Conservation (phyloP, 306 rosid species). For the Corylus americana region DNA sequence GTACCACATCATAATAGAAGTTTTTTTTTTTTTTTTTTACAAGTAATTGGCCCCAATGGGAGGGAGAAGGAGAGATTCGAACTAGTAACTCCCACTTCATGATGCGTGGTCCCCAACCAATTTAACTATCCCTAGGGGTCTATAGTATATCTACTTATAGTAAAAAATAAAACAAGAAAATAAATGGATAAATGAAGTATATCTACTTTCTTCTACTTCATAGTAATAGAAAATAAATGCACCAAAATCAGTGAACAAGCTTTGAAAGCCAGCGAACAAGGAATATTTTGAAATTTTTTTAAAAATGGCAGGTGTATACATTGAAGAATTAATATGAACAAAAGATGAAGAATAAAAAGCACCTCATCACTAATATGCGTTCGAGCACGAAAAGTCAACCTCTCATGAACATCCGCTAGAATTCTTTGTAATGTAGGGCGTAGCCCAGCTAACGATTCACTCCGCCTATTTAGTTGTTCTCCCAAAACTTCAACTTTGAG, state of each 20-base stretch:
- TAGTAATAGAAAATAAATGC: slow-evolving; percentile 5
- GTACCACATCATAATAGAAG: not conserved
- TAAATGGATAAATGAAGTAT: too few relatives aligned
- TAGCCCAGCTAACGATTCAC: slow-evolving; percentile 85
- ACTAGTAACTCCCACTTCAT: too few relatives aligned
- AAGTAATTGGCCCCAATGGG: too few relatives aligned
- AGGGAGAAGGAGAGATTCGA: too few relatives aligned
- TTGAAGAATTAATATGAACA: slow-evolving; percentile 9
- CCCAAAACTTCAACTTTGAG: slow-evolving; percentile 91
- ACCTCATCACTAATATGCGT: slow-evolving; percentile 96
- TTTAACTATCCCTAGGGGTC: too few relatives aligned
- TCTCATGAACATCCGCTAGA: slow-evolving; percentile 95
- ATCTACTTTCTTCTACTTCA: not conserved
- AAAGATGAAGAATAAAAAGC: slow-evolving; percentile 21
- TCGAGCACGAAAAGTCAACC: slow-evolving; percentile 94
- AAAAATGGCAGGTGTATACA: not conserved
- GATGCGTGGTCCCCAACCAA: too few relatives aligned
- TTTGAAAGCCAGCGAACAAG: slow-evolving; percentile 8
- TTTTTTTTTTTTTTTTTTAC: too few relatives aligned
- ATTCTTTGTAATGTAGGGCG: slow-evolving; percentile 90
- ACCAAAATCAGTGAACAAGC: slow-evolving; percentile 11
- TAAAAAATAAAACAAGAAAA: too few relatives aligned
- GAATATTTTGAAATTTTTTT: not conserved
- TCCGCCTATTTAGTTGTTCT: slow-evolving; percentile 70
- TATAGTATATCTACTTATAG: too few relatives aligned